Evolutionary conservation across 768 basidiomycete genomes (phyloP).

Genomic region (Kwoniella pini): DNA sequence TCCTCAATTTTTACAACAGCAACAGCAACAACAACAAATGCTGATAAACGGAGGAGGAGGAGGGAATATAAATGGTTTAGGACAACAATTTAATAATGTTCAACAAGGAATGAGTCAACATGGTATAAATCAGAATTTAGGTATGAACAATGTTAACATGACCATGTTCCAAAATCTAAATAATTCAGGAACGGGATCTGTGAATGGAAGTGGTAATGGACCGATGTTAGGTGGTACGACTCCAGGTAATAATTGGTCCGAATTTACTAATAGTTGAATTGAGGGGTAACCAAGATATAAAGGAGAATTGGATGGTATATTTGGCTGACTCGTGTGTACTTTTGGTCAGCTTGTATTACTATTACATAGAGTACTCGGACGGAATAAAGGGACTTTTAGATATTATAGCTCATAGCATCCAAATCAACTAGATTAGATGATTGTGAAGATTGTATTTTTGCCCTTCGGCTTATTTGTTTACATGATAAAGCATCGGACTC

Average conservation of each 20-base stretch:
- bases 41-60: neutral
- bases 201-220: constrained; percentile 4
- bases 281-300: too few relatives aligned
- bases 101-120: constrained; percentile 1
- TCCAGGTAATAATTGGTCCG: neutral
- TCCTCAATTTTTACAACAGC: constrained; percentile 2
- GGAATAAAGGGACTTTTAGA: too few relatives aligned
- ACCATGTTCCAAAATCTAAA: neutral
- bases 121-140: neutral
- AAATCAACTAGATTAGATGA: too few relatives aligned
- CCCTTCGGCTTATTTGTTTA: too few relatives aligned
- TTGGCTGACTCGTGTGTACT: too few relatives aligned
- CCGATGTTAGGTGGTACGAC: constrained; percentile 1
- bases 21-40: neutral
- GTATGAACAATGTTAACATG: neutral
- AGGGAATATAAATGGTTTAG: neutral
- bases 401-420: too few relatives aligned
- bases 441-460: too few relatives aligned
- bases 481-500: too few relatives aligned
- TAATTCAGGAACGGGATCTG: neutral
- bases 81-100: neutral
- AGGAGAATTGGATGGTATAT: too few relatives aligned
- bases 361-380: too few relatives aligned
- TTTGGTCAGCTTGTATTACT: too few relatives aligned
- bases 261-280: neutral